Conservation (phyloP, 1,284 basidiomycete genomes). For the Ceratobasidium theobromae region DNA sequence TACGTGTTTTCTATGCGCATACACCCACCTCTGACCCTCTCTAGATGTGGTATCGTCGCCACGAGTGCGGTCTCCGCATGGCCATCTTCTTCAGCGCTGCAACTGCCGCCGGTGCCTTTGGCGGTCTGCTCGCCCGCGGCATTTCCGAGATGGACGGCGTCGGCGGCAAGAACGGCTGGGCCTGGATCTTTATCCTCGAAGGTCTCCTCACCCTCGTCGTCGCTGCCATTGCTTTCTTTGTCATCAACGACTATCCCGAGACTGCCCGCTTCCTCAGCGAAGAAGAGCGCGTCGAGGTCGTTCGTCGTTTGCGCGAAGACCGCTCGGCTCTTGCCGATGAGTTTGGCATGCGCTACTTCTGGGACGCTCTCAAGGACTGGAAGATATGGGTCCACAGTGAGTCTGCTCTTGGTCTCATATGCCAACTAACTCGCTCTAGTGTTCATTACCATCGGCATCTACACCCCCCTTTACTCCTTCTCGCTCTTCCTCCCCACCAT, state of each 20-base stretch:
- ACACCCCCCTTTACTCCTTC: conserved; percentile 41
- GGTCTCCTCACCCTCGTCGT: conserved; percentile 65
- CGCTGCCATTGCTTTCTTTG: conserved; percentile 55
- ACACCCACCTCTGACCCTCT: neutral
- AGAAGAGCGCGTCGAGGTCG: conserved; percentile 53
- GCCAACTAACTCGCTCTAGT: neutral
- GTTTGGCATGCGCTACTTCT: conserved; percentile 51
- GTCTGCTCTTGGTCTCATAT: conserved; percentile 44
- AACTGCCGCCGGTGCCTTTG: too few species aligned
- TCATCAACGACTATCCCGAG: conserved; percentile 61
- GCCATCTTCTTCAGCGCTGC: conserved; percentile 27
- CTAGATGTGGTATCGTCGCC: conserved; percentile 46
- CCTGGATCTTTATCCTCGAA: conserved; percentile 78
- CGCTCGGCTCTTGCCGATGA: conserved; percentile 54
- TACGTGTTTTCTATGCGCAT: neutral
- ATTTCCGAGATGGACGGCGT: conserved; percentile 69
- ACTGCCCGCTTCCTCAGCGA: conserved; percentile 57
- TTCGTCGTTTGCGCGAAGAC: conserved; percentile 52
- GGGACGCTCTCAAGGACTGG: conserved; percentile 53
- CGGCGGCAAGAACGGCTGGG: conserved; percentile 57
- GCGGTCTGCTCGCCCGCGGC: conserved; percentile 60
- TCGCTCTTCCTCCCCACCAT: conserved; percentile 59
- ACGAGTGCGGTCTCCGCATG: conserved; percentile 28
- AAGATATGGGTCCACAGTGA: conserved; percentile 56
- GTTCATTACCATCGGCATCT: conserved; percentile 43